These are phyloP conservation scores for Geotrichum armillariae DNA, from an alignment of 1,139 yeast genomes.

Conservation along the genomic window DNA sequence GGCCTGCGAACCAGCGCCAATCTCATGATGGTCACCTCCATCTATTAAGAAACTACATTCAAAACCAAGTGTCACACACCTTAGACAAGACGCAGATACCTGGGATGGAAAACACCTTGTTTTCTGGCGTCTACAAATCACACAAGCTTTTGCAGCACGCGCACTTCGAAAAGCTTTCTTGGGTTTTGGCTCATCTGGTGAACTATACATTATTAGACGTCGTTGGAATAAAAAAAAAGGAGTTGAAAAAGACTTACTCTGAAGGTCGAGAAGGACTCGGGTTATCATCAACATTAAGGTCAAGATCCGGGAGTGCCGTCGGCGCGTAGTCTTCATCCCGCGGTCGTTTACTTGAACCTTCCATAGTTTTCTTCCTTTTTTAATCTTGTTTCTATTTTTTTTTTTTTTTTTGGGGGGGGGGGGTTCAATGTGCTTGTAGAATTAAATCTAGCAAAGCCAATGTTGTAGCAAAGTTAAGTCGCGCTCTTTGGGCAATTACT, in stretches of 20 bases:
- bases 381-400: too few species aligned
- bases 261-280: background rate
- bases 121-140: conserved; percentile 58
- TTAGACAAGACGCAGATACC: conserved; percentile 49
- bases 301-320: conserved; percentile 6
- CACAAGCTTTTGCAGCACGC: conserved; percentile 54
- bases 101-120: conserved; percentile 60
- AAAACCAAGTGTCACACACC: conserved; percentile 54
- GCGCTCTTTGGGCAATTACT: too few species aligned
- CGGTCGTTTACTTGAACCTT: conserved; percentile 15
- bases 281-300: background rate
- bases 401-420: too few species aligned
- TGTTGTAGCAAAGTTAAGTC: too few species aligned
- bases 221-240: background rate
- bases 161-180: conserved; percentile 19
- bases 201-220: too few species aligned
- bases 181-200: conserved; percentile 2
- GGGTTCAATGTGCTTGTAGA: too few species aligned
- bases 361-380: too few species aligned
- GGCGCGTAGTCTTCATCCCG: conserved; percentile 18
- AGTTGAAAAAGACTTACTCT: background rate
- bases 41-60: conserved; percentile 49
- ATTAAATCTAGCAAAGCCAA: too few species aligned
- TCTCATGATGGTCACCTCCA: background rate
- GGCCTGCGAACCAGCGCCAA: background rate